Percentiles rank a stretch among this genome's conserved stretches.
phyloP scores from a whole-genome alignment of 306 rosid genomes.

The Sicyos edulis region DNA sequence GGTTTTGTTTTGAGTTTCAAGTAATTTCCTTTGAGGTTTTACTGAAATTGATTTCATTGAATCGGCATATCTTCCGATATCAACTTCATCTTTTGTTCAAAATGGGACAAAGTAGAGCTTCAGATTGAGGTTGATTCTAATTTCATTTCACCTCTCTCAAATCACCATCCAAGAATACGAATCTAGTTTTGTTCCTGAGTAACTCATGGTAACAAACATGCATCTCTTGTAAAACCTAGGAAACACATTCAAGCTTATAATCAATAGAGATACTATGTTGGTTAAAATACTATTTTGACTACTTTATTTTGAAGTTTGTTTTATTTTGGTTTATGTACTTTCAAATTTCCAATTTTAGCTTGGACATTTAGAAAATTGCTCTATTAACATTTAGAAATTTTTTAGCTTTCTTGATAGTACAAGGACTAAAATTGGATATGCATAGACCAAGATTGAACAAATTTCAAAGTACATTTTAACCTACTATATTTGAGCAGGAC shows the following conservation, averaged over 20 bases:
- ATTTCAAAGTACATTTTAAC: no score
- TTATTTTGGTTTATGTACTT: no score
- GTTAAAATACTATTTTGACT: no score
- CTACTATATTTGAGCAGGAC: neutral
- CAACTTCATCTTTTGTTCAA: neutral
- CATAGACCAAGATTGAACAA: no score
- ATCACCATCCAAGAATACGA: neutral
- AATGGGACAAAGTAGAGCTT: neutral
- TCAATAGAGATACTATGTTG: neutral
- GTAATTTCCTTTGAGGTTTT: no score
- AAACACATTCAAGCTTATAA: neutral
- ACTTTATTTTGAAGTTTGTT: no score
- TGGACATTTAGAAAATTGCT: no score
- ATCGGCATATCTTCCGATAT: neutral
- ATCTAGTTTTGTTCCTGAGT: neutral
- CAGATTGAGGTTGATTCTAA: no score
- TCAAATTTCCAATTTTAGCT: no score
- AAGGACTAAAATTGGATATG: no score
- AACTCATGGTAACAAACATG: neutral
- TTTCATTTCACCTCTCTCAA: neutral
- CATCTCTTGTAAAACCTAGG: neutral
- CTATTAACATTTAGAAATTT: no score
- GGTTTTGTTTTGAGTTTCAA: conserved; percentile 3
- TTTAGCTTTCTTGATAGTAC: no score
- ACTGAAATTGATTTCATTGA: neutral